Conservation (phyloP, 306 rosid species). For the Sindora glabra region DNA sequence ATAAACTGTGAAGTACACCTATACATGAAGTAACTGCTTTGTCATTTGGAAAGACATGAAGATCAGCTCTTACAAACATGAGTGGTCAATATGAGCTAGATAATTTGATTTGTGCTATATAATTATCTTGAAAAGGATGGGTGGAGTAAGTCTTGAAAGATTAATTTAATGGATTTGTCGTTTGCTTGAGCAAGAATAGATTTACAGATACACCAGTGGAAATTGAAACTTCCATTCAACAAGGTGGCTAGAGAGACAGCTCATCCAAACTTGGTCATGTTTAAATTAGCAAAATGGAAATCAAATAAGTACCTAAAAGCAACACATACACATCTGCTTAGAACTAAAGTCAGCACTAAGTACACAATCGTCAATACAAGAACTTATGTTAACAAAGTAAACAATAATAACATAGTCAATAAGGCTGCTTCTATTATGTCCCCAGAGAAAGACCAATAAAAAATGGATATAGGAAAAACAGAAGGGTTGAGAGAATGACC, state of each 20-base stretch:
- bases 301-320: not conserved
- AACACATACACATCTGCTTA: not conserved
- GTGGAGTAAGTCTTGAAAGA: not conserved
- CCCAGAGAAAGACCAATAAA: too few species aligned
- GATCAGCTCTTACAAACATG: constrained; percentile 7
- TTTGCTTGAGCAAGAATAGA: not conserved
- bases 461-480: not conserved
- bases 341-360: not conserved
- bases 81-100: not conserved
- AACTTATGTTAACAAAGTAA: not conserved
- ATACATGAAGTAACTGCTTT: constrained; percentile 19
- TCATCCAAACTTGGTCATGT: not conserved
- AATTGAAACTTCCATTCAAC: not conserved
- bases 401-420: not conserved
- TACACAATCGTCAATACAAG: not conserved
- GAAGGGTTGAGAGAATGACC: not conserved
- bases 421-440: not conserved
- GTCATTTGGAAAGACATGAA: constrained; percentile 20
- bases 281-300: not conserved
- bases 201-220: not conserved
- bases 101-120: not conserved
- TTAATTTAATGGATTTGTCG: not conserved
- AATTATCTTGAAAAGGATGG: not conserved
- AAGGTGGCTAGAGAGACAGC: not conserved
- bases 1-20: constrained; percentile 92